Percentiles rank a stretch among this genome's conserved stretches.
Evolutionary conservation across 164 flowering plant species (phyloP).

Genomic region (Aristolochia contorta): DNA sequence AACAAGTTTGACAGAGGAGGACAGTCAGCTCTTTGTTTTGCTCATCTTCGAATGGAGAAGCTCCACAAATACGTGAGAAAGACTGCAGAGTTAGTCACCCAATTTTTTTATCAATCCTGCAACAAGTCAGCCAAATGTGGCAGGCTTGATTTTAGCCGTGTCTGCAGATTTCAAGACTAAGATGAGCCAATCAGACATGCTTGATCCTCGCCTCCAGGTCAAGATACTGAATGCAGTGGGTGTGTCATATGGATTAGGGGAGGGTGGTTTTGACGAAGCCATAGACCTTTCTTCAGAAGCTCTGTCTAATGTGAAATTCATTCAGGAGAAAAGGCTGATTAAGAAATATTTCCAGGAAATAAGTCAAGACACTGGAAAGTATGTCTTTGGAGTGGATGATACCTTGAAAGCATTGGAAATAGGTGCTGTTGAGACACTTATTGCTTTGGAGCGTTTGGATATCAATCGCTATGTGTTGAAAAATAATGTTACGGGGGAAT

Average conservation of each 20-base stretch:
- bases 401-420: slow-evolving; percentile 6
- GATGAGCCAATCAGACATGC: slow-evolving; percentile 8
- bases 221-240: slow-evolving; percentile 8
- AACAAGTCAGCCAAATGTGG: slow-evolving; percentile 7
- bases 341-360: slow-evolving; percentile 7
- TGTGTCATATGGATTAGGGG: slow-evolving; percentile 8
- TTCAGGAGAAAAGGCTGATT: slow-evolving; percentile 4
- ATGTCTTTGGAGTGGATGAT: slow-evolving; percentile 9
- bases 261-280: slow-evolving; percentile 5
- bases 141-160: slow-evolving; percentile 4
- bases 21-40: too few species aligned
- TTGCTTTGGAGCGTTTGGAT: slow-evolving; percentile 8
- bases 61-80: slow-evolving; percentile 7
- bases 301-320: slow-evolving; percentile 8
- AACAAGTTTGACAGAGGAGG: too few species aligned
- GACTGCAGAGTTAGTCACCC: slow-evolving; percentile 5
- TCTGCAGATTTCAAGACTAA: slow-evolving; percentile 8
- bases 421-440: slow-evolving; percentile 5
- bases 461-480: too few species aligned
- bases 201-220: slow-evolving; percentile 9
- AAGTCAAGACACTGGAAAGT: slow-evolving; percentile 7
- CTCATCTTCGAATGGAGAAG: slow-evolving; percentile 9
- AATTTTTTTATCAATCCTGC: slow-evolving; percentile 7
- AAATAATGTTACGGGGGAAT: slow-evolving; percentile 1
- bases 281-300: slow-evolving; percentile 5